A percentile compares a stretch with the other conserved stretches of the same genome.
Evolutionary conservation across 768 basidiomycete genomes (phyloP).

Genomic region (Sarcodon sp.): DNA sequence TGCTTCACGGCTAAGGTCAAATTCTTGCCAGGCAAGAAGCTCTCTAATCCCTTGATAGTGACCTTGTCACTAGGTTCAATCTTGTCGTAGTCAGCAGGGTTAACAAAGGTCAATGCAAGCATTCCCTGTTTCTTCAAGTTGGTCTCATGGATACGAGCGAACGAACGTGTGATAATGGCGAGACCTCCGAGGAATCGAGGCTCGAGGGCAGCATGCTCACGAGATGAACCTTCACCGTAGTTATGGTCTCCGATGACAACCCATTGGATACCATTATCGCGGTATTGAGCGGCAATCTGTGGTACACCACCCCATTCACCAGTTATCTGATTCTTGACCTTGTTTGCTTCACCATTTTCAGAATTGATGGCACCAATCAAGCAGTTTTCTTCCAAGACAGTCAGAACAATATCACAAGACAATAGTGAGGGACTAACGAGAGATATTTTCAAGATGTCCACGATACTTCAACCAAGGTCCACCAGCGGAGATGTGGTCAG

Average conservation of each 20-base stretch:
- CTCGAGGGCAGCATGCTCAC: conserved; percentile 95
- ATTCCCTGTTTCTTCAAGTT: conserved; percentile 99
- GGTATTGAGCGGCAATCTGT: conserved; percentile 77
- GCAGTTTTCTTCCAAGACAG: conserved; percentile 63
- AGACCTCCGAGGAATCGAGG: conserved; percentile 91
- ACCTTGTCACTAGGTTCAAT: conserved; percentile 79
- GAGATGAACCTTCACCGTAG: conserved; percentile 97
- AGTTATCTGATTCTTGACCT: conserved; percentile 81
- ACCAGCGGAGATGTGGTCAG: conserved; percentile 94
- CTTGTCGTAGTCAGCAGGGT: conserved; percentile 93
- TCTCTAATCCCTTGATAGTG: conserved; percentile 79
- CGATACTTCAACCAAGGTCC: conserved; percentile 99
- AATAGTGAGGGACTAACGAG: conserved; percentile 31
- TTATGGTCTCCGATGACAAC: conserved; percentile 93
- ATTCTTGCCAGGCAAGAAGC: conserved; percentile 87
- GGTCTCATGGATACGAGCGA: conserved; percentile 96
- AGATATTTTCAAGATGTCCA: conserved; percentile 97
- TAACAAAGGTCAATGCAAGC: conserved; percentile 89
- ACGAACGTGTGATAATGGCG: conserved; percentile 92
- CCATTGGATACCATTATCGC: conserved; percentile 86
- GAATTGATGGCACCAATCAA: conserved; percentile 94
- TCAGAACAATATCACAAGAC: conserved; percentile 3
- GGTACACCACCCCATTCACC: conserved; percentile 83
- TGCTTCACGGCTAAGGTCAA: conserved; percentile 77
- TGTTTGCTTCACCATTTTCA: conserved; percentile 94